Base-by-base conservation (phyloP, 352 stramenopile species). In the Globisporangium irregulare region DNA sequence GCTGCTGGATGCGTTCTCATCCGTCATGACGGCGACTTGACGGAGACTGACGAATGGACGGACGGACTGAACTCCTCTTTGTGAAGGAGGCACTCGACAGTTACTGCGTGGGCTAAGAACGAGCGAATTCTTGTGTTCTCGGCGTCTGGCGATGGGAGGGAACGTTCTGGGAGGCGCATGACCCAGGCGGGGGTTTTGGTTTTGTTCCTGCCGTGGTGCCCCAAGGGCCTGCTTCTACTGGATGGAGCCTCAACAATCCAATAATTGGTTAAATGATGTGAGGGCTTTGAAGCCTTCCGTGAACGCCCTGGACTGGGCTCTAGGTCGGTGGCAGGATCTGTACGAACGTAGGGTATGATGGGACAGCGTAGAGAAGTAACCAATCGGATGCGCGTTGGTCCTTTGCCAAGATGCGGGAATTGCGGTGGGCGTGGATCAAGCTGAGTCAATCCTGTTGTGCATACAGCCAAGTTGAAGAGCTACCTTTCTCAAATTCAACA, bases 71-170 rank as follows among this genome's bases (percentile, higher is more conserved):
- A 18, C 4, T 46, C 38, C 38, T 46, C 22, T 15, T 59, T 59
- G 1, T 59, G 29, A 57, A 29, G 27, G 1, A 8, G 10, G n/a
- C 14, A 43, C 1, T 15, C 36, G 10, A 43, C 10, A 58, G 32
- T 25, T 20, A 59, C 27, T 32, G 27, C 53, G 25, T 20, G 36
- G 27, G 54, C 54, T 60, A 60, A 60, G 54, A 60, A 60, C 4
- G 54, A 15, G 18, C 27, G 27, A 60, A 43, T 43, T 32, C 27
- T 32, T 32, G 18, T n/a, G 24, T 43, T 60, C 54, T 43, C 36
- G 36, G 36, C 36, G 36, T 43, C 36, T 2, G 36, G 10, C 7
- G 6, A 43, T 38, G 9, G n/a, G n/a, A 34, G 36, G 15, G 54
- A 59, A 59, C 15, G 54, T 59, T 59, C 54, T 24, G 20, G 54